Conservation (phyloP, 805 yeast genomes). For the Spathaspora arborariae region DNA sequence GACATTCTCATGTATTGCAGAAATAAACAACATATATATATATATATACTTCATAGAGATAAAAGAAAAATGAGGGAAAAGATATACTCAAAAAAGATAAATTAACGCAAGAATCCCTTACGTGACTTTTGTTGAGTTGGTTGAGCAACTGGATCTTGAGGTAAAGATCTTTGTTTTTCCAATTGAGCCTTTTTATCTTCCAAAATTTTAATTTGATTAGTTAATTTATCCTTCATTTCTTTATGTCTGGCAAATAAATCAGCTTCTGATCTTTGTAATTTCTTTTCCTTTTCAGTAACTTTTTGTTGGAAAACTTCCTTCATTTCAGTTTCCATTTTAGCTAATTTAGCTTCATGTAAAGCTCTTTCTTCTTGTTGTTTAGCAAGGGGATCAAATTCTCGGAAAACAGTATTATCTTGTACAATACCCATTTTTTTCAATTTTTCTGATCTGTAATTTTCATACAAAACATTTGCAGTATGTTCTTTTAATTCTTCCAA, state of each 20-base stretch:
- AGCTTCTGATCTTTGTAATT: slow-evolving; percentile 93
- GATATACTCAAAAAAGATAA: not conserved
- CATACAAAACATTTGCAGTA: slow-evolving; percentile 74
- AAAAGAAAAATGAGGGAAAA: not conserved
- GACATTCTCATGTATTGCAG: not conserved
- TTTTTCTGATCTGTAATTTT: slow-evolving; percentile 83
- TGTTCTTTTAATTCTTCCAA: slow-evolving; percentile 91
- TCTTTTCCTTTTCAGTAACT: slow-evolving; percentile 94
- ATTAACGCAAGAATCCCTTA: slow-evolving; percentile 75
- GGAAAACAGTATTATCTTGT: slow-evolving; percentile 91
- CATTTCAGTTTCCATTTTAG: slow-evolving; percentile 95
- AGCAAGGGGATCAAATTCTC: slow-evolving; percentile 87
- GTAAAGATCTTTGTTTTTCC: slow-evolving; percentile 55
- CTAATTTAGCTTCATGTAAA: slow-evolving; percentile 88
- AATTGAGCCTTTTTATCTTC: slow-evolving; percentile 87
- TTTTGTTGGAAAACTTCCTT: slow-evolving; percentile 93
- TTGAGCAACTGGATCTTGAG: slow-evolving; percentile 44
- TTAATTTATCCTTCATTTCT: slow-evolving; percentile 93
- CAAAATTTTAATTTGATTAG: slow-evolving; percentile 80
- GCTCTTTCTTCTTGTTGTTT: slow-evolving; percentile 93
- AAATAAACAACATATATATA: not conserved
- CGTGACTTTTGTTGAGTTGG: slow-evolving; percentile 56
- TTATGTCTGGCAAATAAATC: slow-evolving; percentile 93
- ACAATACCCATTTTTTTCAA: slow-evolving; percentile 77
- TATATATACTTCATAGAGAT: not conserved